These are phyloP conservation scores for Terfezia claveryi DNA, from an alignment of 495 filamentous ascomycete species.

Conservation along the genomic window DNA sequence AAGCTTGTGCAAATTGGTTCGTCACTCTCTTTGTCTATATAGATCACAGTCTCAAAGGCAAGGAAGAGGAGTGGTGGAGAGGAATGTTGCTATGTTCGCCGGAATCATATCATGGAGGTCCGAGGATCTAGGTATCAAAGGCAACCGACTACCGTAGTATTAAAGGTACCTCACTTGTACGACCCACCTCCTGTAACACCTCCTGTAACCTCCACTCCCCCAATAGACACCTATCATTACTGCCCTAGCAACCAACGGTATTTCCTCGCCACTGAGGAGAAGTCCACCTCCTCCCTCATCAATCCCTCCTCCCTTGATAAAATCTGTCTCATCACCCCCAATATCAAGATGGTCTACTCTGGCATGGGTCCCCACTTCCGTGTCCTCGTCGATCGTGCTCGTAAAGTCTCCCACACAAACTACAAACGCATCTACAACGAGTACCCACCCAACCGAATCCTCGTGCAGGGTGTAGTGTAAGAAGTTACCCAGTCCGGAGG, in stretches of 20 bases:
- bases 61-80: no score
- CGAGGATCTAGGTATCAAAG: no score
- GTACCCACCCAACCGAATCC: slow-evolving; percentile 93
- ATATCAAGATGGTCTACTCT: slow-evolving; percentile 99
- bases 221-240: background rate
- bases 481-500: slow-evolving; percentile 95
- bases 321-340: slow-evolving; percentile 89
- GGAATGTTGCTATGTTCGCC: no score
- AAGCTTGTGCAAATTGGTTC: slow-evolving; percentile 75
- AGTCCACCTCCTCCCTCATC: slow-evolving; percentile 90
- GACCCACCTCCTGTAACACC: no score
- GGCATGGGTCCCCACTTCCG: slow-evolving; percentile 99
- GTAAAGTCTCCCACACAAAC: slow-evolving; percentile 94
- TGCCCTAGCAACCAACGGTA: slow-evolving; percentile 71
- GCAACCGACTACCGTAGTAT: no score
- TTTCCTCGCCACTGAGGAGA: slow-evolving; percentile 98
- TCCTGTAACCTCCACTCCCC: slow-evolving; percentile 6
- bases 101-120: background rate
- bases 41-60: no score
- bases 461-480: slow-evolving; percentile 96
- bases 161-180: no score
- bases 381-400: slow-evolving; percentile 88
- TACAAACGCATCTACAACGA: slow-evolving; percentile 99
- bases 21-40: slow-evolving; percentile 7
- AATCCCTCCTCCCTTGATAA: slow-evolving; percentile 90